Conservation (phyloP, 106 monocot genomes). For the Phalaenopsis aphrodite region DNA sequence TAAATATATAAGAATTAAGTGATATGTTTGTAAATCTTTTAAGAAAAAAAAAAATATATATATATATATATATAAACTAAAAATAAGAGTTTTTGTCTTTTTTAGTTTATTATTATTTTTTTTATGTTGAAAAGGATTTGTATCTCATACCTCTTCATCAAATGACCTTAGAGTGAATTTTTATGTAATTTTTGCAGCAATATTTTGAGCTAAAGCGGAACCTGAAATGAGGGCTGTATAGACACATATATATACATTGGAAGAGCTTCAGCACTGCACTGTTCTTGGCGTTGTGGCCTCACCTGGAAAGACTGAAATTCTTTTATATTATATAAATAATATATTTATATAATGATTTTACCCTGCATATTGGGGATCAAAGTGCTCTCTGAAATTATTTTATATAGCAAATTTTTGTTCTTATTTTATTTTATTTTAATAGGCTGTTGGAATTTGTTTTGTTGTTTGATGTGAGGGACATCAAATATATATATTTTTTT, state of each 20-base stretch:
- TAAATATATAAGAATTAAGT: no score
- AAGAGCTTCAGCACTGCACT: neutral
- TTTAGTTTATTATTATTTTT: no score
- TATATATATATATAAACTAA: no score
- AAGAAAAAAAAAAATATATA: no score
- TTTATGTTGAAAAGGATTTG: no score
- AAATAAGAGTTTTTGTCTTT: no score
- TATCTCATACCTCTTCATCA: neutral
- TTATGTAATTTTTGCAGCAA: neutral
- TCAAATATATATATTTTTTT: neutral
- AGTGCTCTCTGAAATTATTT: neutral
- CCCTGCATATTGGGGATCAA: neutral
- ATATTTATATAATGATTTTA: neutral
- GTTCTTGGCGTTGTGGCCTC: neutral
- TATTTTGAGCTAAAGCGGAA: constrained; percentile 9
- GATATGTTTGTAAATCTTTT: no score
- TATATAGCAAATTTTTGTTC: neutral
- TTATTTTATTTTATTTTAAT: neutral
- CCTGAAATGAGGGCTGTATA: neutral
- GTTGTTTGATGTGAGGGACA: neutral
- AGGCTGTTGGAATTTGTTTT: neutral
- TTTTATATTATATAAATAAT: neutral
- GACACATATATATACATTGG: neutral
- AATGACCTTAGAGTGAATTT: neutral
- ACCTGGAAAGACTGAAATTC: neutral